Evolutionary conservation across 345 rosid genomes (phyloP), one percentile per base, ranked within the genome.

Genomic region (Citrus hindsii): DNA sequence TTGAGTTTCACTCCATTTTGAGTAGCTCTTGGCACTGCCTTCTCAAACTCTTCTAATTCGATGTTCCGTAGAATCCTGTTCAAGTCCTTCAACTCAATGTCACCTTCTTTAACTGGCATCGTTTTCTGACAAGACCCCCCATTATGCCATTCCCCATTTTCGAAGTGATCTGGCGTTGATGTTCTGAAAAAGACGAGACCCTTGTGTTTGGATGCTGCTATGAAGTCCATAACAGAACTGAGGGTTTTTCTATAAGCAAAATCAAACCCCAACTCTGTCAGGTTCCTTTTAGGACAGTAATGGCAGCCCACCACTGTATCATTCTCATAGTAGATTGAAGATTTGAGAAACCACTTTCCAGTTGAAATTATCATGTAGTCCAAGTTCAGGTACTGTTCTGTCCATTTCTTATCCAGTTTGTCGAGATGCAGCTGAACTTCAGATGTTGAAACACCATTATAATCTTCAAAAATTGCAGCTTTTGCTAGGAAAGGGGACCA

Each of bases 331-430:
- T 96, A 96, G 74, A 96, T 82, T 28, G 97, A 90, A 5, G 94
- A 81, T 86, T 96, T 94, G 25, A 96, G 93, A 82, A 89, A 96
- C 99, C 99, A 96, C 86, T 96, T 94, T 55, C 99, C 99, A 0
- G 97, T 94, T 4, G 99, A 96, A 79, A 96, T 84, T 37, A 96
- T 90, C 61, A 85, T 77, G 76, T 91, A 94, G 80, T 96, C 95
- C 16, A 89, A 76, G 82, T 79, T 86, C 67, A 81, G 85, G 82
- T 83, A 89, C 9, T 82, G 77, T 37, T 61, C 83, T 3, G 90
- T 86, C 97, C 97, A 95, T 37, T 86, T 92, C 78, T 86, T 82
- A 64, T 96, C 99, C 27, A 96, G 92, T 63, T 84, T 87, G 83
- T 96, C 98, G 1, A 94, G 86, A 48, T 96, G 93, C 68, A 96